These are phyloP conservation scores for Lichtheimia corymbifera DNA, from an alignment of 371 early-diverging fungal species.

Conservation along the genomic window DNA sequence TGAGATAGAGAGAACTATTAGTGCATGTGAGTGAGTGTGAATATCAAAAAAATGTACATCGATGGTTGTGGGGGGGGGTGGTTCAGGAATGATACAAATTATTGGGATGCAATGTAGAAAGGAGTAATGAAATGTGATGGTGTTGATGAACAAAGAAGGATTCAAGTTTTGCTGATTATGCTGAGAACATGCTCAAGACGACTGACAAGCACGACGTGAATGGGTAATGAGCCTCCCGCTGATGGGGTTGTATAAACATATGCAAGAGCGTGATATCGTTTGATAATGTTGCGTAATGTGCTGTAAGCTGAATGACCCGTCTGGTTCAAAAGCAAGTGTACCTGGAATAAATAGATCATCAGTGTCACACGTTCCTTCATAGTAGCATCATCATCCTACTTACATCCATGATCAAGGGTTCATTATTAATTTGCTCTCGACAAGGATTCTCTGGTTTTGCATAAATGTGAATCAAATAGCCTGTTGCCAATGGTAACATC, in stretches of 20 bases:
- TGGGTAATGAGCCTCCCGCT: slow-evolving; percentile 53
- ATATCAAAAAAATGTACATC: not conserved
- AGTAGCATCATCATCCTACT: not conserved
- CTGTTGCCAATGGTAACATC: slow-evolving; percentile 63
- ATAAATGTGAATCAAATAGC: slow-evolving; percentile 45
- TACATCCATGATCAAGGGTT: slow-evolving; percentile 49
- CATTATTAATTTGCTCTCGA: slow-evolving; percentile 43
- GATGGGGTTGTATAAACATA: slow-evolving; percentile 54
- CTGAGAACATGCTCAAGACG: slow-evolving; percentile 46
- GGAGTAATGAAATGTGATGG: not conserved
- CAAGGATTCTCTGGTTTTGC: slow-evolving; percentile 3
- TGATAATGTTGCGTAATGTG: slow-evolving; percentile 55
- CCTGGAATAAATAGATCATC: slow-evolving; percentile 14
- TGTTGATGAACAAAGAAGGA: not conserved
- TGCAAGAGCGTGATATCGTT: slow-evolving; percentile 59
- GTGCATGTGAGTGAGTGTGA: too few relatives aligned
- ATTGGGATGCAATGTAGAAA: not conserved
- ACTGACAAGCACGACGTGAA: slow-evolving; percentile 52
- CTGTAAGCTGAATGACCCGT: slow-evolving; percentile 46
- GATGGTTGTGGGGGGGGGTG: not conserved
- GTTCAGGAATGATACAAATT: not conserved
- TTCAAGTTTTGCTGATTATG: not conserved
- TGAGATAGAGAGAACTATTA: too few relatives aligned
- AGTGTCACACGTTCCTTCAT: too few relatives aligned
- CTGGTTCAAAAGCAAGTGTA: slow-evolving; percentile 47